Base-by-base conservation (phyloP, 176 grass and related monocot genomes). In the Calamus simplicifolius region DNA sequence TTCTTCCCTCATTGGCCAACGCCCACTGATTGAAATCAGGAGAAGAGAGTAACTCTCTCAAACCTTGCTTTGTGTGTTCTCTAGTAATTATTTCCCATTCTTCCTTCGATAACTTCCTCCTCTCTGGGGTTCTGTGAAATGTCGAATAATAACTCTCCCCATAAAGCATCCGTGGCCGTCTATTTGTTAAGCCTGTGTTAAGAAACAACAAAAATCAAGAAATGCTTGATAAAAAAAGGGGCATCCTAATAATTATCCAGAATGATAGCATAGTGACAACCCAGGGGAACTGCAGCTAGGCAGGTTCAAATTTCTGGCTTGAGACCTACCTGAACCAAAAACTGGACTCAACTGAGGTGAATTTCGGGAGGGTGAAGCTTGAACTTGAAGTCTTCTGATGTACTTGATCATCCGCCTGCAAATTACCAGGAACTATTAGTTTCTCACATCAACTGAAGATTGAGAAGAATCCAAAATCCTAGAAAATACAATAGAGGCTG, bases 1-100 rank as follows among this genome's bases (percentile, higher is more conserved):
- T 81, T 69, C 87, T 90, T 50, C 82, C 72, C 0, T 63, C 74
- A 43, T 96, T 96, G 26, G 75, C 52, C 18, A 80, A 43, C 23
- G 81, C 92, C 92, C 92, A 96, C 58, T 67, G 73, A 68, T 81
- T 86, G 80, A 95, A 95, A 52, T 90, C 91, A 0, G 83, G 77
- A 1, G 91, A 87, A 28, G 83, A 90, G 16, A 90, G 2, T 57
- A 95, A 25, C 49, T 95, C 70, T 13, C 54, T 71, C 78, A 96
- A 75, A 51, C 70, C 78, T 59, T 86, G 85, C 10, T 66, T 67
- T 19, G 92, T 96, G 67, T 90, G 73, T 63, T 96, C 72, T 73
- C 27, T 87, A 4, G 92, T 96, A 50, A 90, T 77, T 35, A 61
- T 60, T 29, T 82, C 77, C 50, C 89, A 96, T 76, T 96, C 77